Percentiles rank a stretch among this genome's conserved stretches.
Evolutionary conservation across 495 filamentous ascomycete species (phyloP).

Genomic region (Astrocystis sublimbata): DNA sequence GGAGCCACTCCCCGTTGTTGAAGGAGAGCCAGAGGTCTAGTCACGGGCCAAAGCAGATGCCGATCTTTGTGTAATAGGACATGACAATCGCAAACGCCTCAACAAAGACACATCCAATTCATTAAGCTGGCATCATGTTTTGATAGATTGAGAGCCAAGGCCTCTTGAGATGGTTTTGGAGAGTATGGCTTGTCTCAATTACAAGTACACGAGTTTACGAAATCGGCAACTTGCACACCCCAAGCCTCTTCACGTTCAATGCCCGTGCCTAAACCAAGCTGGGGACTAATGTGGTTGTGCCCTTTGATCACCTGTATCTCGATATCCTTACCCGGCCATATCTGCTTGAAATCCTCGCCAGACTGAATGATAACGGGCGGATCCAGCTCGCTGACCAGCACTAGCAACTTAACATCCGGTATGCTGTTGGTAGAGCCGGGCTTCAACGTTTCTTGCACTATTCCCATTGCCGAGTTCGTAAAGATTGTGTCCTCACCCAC

Average conservation of each 20-base stretch:
- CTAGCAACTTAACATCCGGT: conserved; percentile 28
- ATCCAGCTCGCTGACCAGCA: conserved; percentile 42
- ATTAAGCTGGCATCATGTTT: neutral
- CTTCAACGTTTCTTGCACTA: conserved; percentile 29
- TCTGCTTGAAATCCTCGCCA: conserved; percentile 33
- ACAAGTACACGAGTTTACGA: conserved; percentile 9
- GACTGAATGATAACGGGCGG: conserved; percentile 38
- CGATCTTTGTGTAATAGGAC: neutral
- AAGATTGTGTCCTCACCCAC: conserved; percentile 30
- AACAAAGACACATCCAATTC: neutral
- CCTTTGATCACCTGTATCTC: conserved; percentile 35
- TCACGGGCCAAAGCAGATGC: too few species aligned
- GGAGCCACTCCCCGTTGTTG: conserved; percentile 22
- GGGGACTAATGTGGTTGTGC: conserved; percentile 49
- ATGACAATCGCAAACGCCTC: neutral
- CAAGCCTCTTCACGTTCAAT: conserved; percentile 44
- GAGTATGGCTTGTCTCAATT: neutral
- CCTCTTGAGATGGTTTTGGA: neutral
- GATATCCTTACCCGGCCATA: conserved; percentile 32
- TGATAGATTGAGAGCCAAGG: neutral
- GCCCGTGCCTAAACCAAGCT: conserved; percentile 35
- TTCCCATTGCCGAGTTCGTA: conserved; percentile 32
- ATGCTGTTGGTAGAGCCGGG: conserved; percentile 27
- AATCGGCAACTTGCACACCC: conserved; percentile 40
- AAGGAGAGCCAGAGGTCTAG: conserved; percentile 21